Base-by-base conservation (phyloP, 2,329 filamentous ascomycete genomes). In the Aspergillus jensenii region DNA sequence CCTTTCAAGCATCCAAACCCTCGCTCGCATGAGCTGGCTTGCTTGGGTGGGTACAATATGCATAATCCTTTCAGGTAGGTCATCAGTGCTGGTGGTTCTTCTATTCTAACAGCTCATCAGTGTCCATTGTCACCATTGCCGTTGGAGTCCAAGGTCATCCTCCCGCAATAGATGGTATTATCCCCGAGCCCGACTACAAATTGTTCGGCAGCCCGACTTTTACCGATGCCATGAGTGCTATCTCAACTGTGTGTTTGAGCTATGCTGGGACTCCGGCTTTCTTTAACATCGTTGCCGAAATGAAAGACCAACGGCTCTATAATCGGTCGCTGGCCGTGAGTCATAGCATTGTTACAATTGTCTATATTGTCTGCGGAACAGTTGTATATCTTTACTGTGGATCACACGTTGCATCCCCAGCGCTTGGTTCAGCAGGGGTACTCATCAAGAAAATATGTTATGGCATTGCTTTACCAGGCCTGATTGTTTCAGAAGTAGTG, bases 361-460 rank as follows among this genome's bases (percentile, higher is more conserved):
- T 90, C 49, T 90, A 90, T 70, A 77, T 87, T 9, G 67, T 88
- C 19, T 85, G 86, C 1, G 87, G 86, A 9, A 81, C 83, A 9
- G 81, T 90, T 41, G 85, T 90, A 63, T 91, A 90, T 73, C 77
- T 82, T 59, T 90, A 82, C 65, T 84, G 83, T 4, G 88, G 88
- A 0, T 73, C 77, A 0, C 71, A 79, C 14, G 87, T 90, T 2
- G 76, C 80, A 2, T 86, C 84, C 0, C 89, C 88, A 0, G 88
- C 88, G 0, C 80, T 91, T 0, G 83, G 85, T 17, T 88, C 87
- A 0, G 83, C 86, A 3, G 78, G 79, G 2, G 67, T 67, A 1
- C 66, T 80, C 0, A 74, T 89, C 45, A 78, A 81, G 25, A 89
- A 89, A 67, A 73, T 87, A 12, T 86, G 87, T 12, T 90, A 85